Evolutionary conservation across 306 rosid genomes (phyloP).

Genomic region (Malus fusca): DNA sequence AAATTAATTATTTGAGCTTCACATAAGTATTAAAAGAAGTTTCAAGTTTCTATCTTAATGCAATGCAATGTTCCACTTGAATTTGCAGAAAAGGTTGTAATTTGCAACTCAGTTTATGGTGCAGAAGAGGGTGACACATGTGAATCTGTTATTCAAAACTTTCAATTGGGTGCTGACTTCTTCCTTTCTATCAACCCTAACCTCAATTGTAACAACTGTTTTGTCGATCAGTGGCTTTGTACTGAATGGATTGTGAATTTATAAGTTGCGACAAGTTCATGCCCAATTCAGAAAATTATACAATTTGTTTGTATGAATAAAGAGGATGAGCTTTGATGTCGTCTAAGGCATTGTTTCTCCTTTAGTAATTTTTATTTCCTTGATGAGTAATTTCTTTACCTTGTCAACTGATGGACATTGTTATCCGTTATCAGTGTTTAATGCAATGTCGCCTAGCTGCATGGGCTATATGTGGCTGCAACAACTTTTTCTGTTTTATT

Average conservation of each 20-base stretch:
- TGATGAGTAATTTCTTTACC: background rate
- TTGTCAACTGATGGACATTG: background rate
- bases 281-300: background rate
- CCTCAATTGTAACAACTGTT: background rate
- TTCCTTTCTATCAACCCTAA: conserved; percentile 8
- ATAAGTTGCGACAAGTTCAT: no score
- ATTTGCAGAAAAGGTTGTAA: background rate
- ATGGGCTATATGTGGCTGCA: background rate
- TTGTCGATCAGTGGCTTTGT: conserved; percentile 19
- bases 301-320: no score
- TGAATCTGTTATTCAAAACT: background rate
- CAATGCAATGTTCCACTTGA: background rate
- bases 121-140: conserved; percentile 8
- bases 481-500: background rate
- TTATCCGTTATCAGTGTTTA: background rate
- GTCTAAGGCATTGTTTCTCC: background rate
- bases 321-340: no score
- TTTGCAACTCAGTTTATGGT: background rate
- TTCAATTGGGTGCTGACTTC: background rate
- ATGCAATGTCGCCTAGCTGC: background rate
- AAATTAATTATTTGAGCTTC: background rate
- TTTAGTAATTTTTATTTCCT: background rate
- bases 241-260: background rate
- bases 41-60: no score
- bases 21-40: background rate